Base-by-base conservation (phyloP, 805 yeast species). In the Pichia membranifaciens region DNA sequence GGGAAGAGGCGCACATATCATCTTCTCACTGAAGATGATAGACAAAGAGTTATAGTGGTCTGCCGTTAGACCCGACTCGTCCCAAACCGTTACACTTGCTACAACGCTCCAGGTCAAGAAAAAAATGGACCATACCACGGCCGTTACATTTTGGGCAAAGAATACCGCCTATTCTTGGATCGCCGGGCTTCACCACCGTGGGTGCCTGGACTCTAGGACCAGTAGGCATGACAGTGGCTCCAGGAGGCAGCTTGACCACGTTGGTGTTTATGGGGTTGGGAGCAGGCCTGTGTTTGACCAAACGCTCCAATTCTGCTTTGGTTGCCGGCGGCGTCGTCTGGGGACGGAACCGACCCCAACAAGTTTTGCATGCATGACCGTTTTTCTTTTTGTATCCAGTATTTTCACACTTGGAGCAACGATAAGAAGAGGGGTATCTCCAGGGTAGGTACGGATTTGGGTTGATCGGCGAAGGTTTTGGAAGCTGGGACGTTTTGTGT, bases 91-190 rank as follows among this genome's bases (percentile, higher is more conserved):
- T 64, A 59, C 95, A 86, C 3, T 76, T 69, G 2, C 76, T 72
- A 57, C 95, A 87, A 4, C 73, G 61, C 45, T 81, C 84, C 36
- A 76, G 73, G 56, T 82, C 87, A 9, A 84, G 57, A 29, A 85
- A 67, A 55, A 79, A 76, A 23, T 67, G 65, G 2, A 74, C 69
- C 46, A 71, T 54, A 1, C 95, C 93, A 1, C 73, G 51, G 1
- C 93, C 93, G 47, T 82, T 58, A 57, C 95, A 87, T 43, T 78
- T 68, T 0, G 87, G 87, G 66, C 96, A 87, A 3, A 82, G 54
- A 0, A 71, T 61, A 0, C 96, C 95, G 1, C 96, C 95, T 52
- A 76, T 60, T 29, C 81, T 57, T 1, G 93, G 91, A 56, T 87
- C 95, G 2, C 95, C 95, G 0, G 95, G 93, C 18, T 58, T 60